A percentile compares a stretch with the other conserved stretches of the same genome.
Evolutionary conservation across 2,329 filamentous ascomycete genomes (phyloP).

Genomic region (Aspergillus fijiensis): DNA sequence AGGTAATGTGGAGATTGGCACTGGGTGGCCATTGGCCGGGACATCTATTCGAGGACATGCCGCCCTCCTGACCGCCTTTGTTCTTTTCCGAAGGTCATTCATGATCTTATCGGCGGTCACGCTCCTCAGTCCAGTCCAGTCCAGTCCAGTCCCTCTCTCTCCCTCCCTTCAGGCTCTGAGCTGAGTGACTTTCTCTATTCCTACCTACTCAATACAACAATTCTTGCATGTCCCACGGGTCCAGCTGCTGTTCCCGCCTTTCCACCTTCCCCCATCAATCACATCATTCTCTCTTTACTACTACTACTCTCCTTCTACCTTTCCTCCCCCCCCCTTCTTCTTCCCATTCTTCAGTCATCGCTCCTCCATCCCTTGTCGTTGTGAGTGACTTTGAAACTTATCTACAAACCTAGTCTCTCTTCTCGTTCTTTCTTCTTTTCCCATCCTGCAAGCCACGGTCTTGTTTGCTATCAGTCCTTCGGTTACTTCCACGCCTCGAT

Average conservation of each 20-base stretch:
- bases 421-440: not conserved
- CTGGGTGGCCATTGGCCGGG: too few species aligned
- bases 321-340: conserved; percentile 10
- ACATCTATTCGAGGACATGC: not conserved
- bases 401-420: conserved; percentile 5
- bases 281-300: conserved; percentile 27
- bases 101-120: not conserved
- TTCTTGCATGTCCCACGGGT: conserved; percentile 27
- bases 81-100: not conserved
- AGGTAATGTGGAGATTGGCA: too few species aligned
- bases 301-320: conserved; percentile 11
- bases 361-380: not conserved
- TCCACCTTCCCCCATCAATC: conserved; percentile 20
- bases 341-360: conserved; percentile 1
- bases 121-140: not conserved
- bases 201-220: conserved; percentile 16
- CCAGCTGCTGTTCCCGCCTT: conserved; percentile 23
- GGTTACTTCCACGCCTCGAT: not conserved
- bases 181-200: not conserved
- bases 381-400: not conserved
- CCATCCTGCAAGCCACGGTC: conserved; percentile 3
- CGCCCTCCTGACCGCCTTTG: not conserved
- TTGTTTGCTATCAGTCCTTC: conserved; percentile 3
- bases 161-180: conserved; percentile 18
- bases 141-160: too few species aligned